Conservation (phyloP, 2,329 filamentous ascomycete genomes). For the Fusarium metavorans region DNA sequence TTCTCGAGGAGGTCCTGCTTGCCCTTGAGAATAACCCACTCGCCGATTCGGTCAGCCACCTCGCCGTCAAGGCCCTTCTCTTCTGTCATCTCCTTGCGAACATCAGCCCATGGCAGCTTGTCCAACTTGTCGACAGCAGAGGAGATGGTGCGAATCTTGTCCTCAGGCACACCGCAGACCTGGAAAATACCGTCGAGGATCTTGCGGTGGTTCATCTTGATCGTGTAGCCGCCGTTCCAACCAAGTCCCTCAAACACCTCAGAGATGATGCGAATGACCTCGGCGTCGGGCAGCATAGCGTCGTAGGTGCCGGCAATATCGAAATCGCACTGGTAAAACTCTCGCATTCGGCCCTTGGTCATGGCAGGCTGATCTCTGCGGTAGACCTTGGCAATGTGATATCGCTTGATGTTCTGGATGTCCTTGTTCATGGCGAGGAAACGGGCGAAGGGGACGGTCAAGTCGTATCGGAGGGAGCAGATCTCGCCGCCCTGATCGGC, state of each 20-base stretch:
- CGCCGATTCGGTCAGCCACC: conserved; percentile 88
- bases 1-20: conserved; percentile 78
- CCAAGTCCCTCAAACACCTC: conserved; percentile 88
- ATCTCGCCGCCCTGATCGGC: conserved; percentile 87
- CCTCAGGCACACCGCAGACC: conserved; percentile 87
- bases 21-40: conserved; percentile 84
- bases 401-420: conserved; percentile 88
- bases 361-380: conserved; percentile 68
- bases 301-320: conserved; percentile 92
- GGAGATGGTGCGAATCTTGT: conserved; percentile 90
- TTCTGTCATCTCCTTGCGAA: conserved; percentile 92
- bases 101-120: conserved; percentile 90
- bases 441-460: conserved; percentile 91
- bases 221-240: conserved; percentile 80
- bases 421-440: conserved; percentile 92
- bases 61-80: conserved; percentile 84
- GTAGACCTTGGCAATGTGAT: conserved; percentile 92
- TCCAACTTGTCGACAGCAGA: conserved; percentile 97
- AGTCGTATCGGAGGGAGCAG: conserved; percentile 82
- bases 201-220: conserved; percentile 95
- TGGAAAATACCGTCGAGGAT: conserved; percentile 93
- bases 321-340: conserved; percentile 98
- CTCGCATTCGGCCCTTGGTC: conserved; percentile 91
- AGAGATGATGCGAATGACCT: conserved; percentile 85
- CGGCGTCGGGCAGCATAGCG: conserved; percentile 91